A percentile compares a stretch with the other conserved stretches of the same genome.
Conservation (phyloP, 768 basidiomycete genomes). For the Sarcomyxa edulis region DNA sequence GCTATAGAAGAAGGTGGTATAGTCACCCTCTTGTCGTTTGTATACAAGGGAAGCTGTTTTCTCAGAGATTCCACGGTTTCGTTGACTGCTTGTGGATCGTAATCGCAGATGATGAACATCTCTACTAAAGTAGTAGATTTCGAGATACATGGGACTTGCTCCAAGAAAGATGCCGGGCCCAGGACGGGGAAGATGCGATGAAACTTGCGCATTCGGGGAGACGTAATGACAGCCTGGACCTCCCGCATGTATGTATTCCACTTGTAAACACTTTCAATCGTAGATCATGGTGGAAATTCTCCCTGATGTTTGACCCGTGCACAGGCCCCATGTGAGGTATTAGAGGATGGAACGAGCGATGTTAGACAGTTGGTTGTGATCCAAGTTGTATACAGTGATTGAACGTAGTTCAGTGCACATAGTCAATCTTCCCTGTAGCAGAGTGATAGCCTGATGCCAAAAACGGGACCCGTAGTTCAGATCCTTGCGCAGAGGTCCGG, state of each 20-base stretch:
- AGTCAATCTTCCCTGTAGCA: constrained; percentile 26
- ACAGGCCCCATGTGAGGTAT: constrained; percentile 27
- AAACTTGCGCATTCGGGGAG: constrained; percentile 21
- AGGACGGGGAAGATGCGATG: constrained; percentile 20
- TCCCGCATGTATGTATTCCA: constrained; percentile 28
- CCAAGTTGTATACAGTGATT: constrained; percentile 24
- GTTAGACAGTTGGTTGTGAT: constrained; percentile 23
- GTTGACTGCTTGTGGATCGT: not conserved
- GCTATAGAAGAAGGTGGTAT: no score
- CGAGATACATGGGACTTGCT: constrained; percentile 22
- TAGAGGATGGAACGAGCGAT: constrained; percentile 24
- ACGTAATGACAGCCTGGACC: constrained; percentile 22
- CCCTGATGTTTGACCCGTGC: constrained; percentile 25
- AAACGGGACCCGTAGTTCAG: constrained; percentile 21
- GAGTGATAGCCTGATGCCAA: constrained; percentile 27
- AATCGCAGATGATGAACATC: constrained; percentile 21
- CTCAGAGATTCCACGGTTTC: not conserved
- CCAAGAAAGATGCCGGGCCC: constrained; percentile 18
- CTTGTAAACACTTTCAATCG: constrained; percentile 25
- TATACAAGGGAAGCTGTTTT: not conserved
- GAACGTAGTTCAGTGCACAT: constrained; percentile 19
- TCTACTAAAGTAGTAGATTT: constrained; percentile 17
- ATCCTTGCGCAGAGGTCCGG: constrained; percentile 11
- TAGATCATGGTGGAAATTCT: constrained; percentile 19
- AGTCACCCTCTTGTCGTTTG: constrained; percentile 1